These are phyloP conservation scores for Cochlearia excelsa DNA, from an alignment of 345 rosid species.

Conservation along the genomic window DNA sequence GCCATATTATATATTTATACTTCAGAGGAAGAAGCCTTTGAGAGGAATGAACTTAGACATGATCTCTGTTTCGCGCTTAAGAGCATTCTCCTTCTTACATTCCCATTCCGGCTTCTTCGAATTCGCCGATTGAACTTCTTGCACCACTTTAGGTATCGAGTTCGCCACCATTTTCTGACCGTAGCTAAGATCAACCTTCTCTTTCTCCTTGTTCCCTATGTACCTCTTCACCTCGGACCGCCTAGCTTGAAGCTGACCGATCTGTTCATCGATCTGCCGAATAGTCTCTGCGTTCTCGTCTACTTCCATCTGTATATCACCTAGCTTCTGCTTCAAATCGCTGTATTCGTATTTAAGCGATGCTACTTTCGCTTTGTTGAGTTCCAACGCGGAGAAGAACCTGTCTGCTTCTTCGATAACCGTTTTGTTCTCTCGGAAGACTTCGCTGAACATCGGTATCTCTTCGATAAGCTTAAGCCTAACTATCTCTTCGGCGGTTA, in stretches of 20 bases:
- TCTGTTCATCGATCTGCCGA: constrained; percentile 56
- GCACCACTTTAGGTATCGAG: constrained; percentile 48
- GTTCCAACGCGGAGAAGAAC: constrained; percentile 47
- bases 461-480: constrained; percentile 65
- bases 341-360: constrained; percentile 56
- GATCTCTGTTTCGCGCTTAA: constrained; percentile 51
- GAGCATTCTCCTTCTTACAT: constrained; percentile 48
- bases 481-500: constrained; percentile 60
- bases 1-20: too few species aligned
- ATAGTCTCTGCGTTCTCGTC: constrained; percentile 41
- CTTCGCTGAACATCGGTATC: constrained; percentile 57
- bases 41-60: constrained; percentile 53
- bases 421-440: constrained; percentile 50
- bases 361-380: constrained; percentile 53
- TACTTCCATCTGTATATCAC: constrained; percentile 50
- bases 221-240: constrained; percentile 41
- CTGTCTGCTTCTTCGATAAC: constrained; percentile 46
- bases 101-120: constrained; percentile 54
- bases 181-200: constrained; percentile 39
- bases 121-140: constrained; percentile 61
- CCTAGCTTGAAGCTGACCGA: constrained; percentile 50
- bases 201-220: constrained; percentile 45
- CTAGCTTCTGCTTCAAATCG: constrained; percentile 48
- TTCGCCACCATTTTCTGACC: constrained; percentile 53
- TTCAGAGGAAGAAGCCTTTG: constrained; percentile 45